phyloP scores from a whole-genome alignment of 768 basidiomycete species.

The Russula lepida region DNA sequence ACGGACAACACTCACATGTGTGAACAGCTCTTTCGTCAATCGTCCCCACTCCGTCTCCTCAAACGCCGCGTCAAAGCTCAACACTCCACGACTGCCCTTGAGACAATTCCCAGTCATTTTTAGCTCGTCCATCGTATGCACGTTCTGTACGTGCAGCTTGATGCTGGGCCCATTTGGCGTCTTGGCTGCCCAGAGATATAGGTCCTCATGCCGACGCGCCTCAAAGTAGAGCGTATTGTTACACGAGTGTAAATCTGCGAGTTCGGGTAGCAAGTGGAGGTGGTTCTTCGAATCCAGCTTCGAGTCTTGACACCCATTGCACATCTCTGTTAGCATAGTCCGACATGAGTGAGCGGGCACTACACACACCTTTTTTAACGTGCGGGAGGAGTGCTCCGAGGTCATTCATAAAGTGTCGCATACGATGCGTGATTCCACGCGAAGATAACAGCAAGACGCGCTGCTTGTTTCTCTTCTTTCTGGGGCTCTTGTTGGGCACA shows the following conservation, averaged over 20 bases:
- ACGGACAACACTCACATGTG: constrained; percentile 53
- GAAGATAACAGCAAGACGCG: constrained; percentile 89
- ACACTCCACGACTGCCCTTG: constrained; percentile 85
- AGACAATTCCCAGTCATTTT: constrained; percentile 99
- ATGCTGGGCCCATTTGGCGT: constrained; percentile 96
- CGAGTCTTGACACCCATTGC: constrained; percentile 52
- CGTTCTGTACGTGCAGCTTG: constrained; percentile 96
- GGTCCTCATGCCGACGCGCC: constrained; percentile 88
- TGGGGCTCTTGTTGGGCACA: constrained; percentile 30
- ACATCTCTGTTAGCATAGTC: background rate
- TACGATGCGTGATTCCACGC: constrained; percentile 88
- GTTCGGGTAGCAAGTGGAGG: constrained; percentile 84
- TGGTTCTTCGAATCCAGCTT: constrained; percentile 97
- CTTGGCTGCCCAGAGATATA: constrained; percentile 95
- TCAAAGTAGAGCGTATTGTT: constrained; percentile 98
- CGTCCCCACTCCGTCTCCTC: constrained; percentile 82
- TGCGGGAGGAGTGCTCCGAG: constrained; percentile 85
- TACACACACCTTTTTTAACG: constrained; percentile 80
- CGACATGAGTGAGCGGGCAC: background rate
- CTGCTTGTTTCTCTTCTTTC: constrained; percentile 84
- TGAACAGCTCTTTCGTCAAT: constrained; percentile 88
- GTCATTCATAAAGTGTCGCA: constrained; percentile 97
- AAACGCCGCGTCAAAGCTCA: constrained; percentile 88
- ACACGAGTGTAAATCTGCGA: constrained; percentile 95
- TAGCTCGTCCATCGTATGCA: constrained; percentile 99